phyloP scores from a whole-genome alignment of 1,139 yeast genomes.

The Hemisphaericaspora lyxosophila region DNA sequence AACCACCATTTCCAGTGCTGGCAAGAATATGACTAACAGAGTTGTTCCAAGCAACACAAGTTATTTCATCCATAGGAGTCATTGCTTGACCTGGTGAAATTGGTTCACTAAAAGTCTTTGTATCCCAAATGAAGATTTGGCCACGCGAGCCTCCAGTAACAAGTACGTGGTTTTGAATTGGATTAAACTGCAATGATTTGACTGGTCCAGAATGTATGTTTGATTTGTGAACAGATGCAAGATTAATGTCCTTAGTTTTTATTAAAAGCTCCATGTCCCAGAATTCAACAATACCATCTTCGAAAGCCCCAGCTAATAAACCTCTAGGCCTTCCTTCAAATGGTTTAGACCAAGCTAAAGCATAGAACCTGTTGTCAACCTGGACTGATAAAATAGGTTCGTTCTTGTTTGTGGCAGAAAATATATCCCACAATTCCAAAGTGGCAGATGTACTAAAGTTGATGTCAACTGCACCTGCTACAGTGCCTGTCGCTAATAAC shows the following conservation, averaged over 20 bases:
- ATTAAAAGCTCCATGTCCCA: conserved; percentile 61
- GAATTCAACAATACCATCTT: conserved; percentile 74
- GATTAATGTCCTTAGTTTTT: conserved; percentile 35
- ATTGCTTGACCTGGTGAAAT: conserved; percentile 74
- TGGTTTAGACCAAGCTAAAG: conserved; percentile 82
- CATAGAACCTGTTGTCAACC: conserved; percentile 67
- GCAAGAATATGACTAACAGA: conserved; percentile 86
- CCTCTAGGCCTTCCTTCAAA: conserved; percentile 55
- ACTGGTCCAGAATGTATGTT: conserved; percentile 71
- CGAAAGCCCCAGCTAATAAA: conserved; percentile 85
- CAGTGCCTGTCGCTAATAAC: conserved; percentile 82
- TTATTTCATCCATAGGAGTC: conserved; percentile 80
- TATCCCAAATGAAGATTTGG: conserved; percentile 88
- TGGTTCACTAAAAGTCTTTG: conserved; percentile 61
- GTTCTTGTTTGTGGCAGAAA: conserved; percentile 41
- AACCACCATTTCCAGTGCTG: conserved; percentile 79
- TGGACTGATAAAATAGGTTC: conserved; percentile 53
- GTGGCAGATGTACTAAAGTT: conserved; percentile 77
- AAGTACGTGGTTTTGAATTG: conserved; percentile 66
- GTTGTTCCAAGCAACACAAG: conserved; percentile 88
- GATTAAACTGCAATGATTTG: conserved; percentile 74
- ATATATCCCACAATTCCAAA: conserved; percentile 76
- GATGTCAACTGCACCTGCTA: conserved; percentile 92
- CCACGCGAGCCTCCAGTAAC: conserved; percentile 89
- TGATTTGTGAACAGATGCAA: conserved; percentile 49